A percentile compares a stretch with the other conserved stretches of the same genome.
Conservation (phyloP, 2,329 filamentous ascomycete species). For the Tolypocladium cylindrosporum region DNA sequence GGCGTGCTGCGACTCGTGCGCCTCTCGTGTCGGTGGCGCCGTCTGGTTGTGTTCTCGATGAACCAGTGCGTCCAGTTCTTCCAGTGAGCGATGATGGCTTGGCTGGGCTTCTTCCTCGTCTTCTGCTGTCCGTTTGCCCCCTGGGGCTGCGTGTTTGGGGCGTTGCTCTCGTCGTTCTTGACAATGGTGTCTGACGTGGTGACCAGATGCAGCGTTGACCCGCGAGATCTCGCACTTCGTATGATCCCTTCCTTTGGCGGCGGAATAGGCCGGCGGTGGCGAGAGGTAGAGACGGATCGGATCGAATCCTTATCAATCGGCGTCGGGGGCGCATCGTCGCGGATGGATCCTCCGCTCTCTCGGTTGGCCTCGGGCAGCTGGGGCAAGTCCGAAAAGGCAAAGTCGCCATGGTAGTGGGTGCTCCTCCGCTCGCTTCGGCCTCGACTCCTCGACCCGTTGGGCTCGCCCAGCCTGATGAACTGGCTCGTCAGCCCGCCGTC, state of each 20-base stretch:
- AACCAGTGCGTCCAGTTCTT: slow-evolving; percentile 57
- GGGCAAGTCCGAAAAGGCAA: slow-evolving; percentile 64
- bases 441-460: slow-evolving; percentile 50
- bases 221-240: slow-evolving; percentile 60
- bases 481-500: slow-evolving; percentile 48
- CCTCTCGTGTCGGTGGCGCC: slow-evolving; percentile 37
- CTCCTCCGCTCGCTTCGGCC: slow-evolving; percentile 72
- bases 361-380: slow-evolving; percentile 55
- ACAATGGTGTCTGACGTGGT: slow-evolving; percentile 48
- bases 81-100: slow-evolving; percentile 50
- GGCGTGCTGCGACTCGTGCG: slow-evolving; percentile 49
- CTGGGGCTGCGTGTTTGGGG: slow-evolving; percentile 10
- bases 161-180: slow-evolving; percentile 14
- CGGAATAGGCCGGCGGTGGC: slow-evolving; percentile 63
- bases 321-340: slow-evolving; percentile 46
- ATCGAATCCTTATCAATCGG: slow-evolving; percentile 72
- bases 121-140: slow-evolving; percentile 29
- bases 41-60: slow-evolving; percentile 46
- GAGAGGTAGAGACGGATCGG: slow-evolving; percentile 66
- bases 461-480: slow-evolving; percentile 31
- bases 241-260: slow-evolving; percentile 75
- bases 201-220: slow-evolving; percentile 80
- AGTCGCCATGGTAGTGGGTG: slow-evolving; percentile 50
- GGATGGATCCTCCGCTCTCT: slow-evolving; percentile 11
- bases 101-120: slow-evolving; percentile 45